These are phyloP conservation scores for Ramularia endophylla DNA, from an alignment of 2,329 filamentous ascomycete genomes.

Conservation along the genomic window DNA sequence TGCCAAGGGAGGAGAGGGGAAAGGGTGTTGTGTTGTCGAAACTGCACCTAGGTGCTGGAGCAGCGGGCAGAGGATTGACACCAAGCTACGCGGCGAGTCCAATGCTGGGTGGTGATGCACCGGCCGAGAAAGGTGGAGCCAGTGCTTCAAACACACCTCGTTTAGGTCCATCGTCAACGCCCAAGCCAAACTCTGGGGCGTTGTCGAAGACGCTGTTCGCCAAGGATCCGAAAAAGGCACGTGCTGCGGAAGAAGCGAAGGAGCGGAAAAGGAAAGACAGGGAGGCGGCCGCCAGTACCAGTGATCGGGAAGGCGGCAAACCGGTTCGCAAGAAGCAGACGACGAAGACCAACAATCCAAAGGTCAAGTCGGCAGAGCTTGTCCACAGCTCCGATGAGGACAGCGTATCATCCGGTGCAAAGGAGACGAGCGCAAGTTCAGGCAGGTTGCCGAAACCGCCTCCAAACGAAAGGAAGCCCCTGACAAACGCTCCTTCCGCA, in stretches of 20 bases:
- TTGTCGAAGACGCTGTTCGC: constrained; percentile 39
- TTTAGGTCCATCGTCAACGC: constrained; percentile 22
- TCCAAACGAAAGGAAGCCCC: constrained; percentile 10
- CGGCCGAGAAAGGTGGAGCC: constrained; percentile 14
- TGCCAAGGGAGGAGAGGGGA: constrained; percentile 55
- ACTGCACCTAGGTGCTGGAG: constrained; percentile 44
- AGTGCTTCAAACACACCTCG: constrained; percentile 26
- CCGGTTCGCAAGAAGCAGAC: constrained; percentile 24
- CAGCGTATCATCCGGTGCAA: constrained; percentile 30
- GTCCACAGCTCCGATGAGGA: constrained; percentile 44
- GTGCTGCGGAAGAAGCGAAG: constrained; percentile 36
- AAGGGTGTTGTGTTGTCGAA: constrained; percentile 57
- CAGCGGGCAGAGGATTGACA: constrained; percentile 19
- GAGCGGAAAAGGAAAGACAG: constrained; percentile 41
- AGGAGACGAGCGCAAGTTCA: constrained; percentile 19
- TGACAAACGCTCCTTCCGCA: constrained; percentile 7
- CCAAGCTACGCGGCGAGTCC: constrained; percentile 27
- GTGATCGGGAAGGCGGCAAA: constrained; percentile 23
- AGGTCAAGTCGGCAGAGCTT: constrained; percentile 50
- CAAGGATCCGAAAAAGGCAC: constrained; percentile 40
- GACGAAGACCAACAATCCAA: constrained; percentile 31
- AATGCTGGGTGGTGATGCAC: constrained; percentile 16
- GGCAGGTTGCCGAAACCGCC: constrained; percentile 17
- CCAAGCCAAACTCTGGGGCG: constrained; percentile 21
- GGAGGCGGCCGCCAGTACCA: constrained; percentile 29